Conservation (phyloP, 768 basidiomycete genomes). For the Lactarius indigo region DNA sequence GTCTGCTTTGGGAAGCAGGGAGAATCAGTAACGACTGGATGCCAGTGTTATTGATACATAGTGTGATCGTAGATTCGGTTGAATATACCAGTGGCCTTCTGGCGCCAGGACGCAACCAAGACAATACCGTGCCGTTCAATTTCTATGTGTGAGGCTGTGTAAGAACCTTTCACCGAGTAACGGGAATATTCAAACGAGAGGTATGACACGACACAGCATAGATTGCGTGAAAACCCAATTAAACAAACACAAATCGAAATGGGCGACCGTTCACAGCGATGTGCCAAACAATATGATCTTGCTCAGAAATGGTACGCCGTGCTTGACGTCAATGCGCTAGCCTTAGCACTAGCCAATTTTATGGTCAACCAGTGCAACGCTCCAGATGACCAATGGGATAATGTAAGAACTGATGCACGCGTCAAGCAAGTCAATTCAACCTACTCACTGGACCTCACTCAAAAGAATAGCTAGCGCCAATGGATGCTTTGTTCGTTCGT, state of each 20-base stretch:
- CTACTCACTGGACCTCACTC: too few relatives aligned
- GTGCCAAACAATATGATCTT: not conserved
- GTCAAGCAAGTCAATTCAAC: too few relatives aligned
- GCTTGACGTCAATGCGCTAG: too few relatives aligned
- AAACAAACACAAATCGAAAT: not conserved
- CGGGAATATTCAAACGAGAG: too few relatives aligned
- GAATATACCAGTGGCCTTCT: not conserved
- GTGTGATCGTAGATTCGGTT: not conserved
- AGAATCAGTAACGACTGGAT: not conserved
- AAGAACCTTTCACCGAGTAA: not conserved
- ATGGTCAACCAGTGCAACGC: too few relatives aligned
- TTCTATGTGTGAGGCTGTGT: not conserved
- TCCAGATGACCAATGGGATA: too few relatives aligned
- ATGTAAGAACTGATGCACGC: too few relatives aligned
- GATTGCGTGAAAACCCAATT: not conserved
- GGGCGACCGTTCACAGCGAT: not conserved
- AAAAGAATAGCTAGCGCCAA: not conserved
- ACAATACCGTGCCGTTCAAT: not conserved
- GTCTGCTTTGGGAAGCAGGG: not conserved
- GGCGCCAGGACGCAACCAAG: not conserved
- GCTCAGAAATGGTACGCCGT: too few relatives aligned
- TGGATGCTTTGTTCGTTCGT: not conserved
- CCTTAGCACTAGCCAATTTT: too few relatives aligned
- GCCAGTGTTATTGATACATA: not conserved
- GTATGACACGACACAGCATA: too few relatives aligned